phyloP scores from a whole-genome alignment of 1,284 basidiomycete species.

The Hypsizygus ulmarius region DNA sequence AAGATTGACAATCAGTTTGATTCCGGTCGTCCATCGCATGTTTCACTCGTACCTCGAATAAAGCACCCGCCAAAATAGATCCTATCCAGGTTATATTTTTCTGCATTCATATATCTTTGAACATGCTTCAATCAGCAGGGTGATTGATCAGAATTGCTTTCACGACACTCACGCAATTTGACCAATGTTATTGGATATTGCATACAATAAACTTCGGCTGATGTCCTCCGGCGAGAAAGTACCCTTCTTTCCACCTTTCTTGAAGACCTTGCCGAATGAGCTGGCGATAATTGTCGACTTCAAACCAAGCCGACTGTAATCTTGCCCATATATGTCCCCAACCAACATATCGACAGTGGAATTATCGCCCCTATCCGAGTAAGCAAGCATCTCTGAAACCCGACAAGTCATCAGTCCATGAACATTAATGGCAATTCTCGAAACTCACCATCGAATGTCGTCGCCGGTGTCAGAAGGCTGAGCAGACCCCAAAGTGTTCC shows the following conservation, averaged over 20 bases:
- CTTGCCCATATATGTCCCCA: slow-evolving; percentile 97
- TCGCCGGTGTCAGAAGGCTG: slow-evolving; percentile 93
- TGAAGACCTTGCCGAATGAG: slow-evolving; percentile 98
- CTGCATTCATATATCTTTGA: slow-evolving; percentile 96
- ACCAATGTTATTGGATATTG: slow-evolving; percentile 98
- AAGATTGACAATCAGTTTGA: slow-evolving; percentile 11
- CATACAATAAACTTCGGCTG: slow-evolving; percentile 91
- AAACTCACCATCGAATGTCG: slow-evolving; percentile 87
- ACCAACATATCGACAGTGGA: slow-evolving; percentile 97
- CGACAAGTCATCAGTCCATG: slow-evolving; percentile 12
- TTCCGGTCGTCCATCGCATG: slow-evolving; percentile 3
- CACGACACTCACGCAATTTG: slow-evolving; percentile 88
- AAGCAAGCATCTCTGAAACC: slow-evolving; percentile 85
- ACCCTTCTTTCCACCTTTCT: slow-evolving; percentile 75
- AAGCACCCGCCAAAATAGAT: slow-evolving; percentile 99
- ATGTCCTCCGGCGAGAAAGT: slow-evolving; percentile 93
- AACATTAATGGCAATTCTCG: slow-evolving; percentile 9
- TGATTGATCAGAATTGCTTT: slow-evolving; percentile 15
- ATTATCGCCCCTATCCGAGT: slow-evolving; percentile 95
- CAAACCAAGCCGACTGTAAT: slow-evolving; percentile 90
- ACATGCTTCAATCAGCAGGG: slow-evolving; percentile 7
- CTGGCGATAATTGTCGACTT: slow-evolving; percentile 98
- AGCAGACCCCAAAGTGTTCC: slow-evolving; percentile 98
- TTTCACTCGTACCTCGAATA: slow-evolving; percentile 76
- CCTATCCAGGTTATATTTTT: slow-evolving; percentile 95